A percentile compares a stretch with the other conserved stretches of the same genome.
Conservation (phyloP, 1,284 basidiomycete genomes). For the Microbotryomycetes sp. region DNA sequence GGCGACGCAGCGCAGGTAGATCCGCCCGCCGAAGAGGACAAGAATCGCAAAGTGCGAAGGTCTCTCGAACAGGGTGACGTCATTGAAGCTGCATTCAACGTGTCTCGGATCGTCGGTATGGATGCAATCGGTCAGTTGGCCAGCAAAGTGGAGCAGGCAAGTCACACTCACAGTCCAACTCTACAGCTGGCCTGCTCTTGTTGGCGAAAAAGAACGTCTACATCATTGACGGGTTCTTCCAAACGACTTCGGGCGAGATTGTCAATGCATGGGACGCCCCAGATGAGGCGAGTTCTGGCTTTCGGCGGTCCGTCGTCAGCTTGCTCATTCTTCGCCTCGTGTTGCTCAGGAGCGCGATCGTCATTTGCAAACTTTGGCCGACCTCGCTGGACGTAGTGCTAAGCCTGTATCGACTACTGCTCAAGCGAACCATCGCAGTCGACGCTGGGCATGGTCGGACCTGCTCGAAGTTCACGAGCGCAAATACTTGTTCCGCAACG, state of each 20-base stretch:
- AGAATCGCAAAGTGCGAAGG: conserved; percentile 49
- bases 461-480: conserved; percentile 70
- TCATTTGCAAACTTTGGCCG: conserved; percentile 54
- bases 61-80: conserved; percentile 76
- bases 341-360: conserved; percentile 9
- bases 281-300: conserved; percentile 50
- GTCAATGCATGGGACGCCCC: conserved; percentile 83
- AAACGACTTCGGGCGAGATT: conserved; percentile 77
- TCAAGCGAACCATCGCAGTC: conserved; percentile 4
- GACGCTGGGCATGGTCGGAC: conserved; percentile 68
- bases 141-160: no score
- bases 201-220: conserved; percentile 78
- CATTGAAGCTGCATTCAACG: conserved; percentile 81
- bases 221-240: conserved; percentile 86
- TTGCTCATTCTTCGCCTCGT: conserved; percentile 48
- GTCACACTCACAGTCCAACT: not conserved
- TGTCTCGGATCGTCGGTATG: conserved; percentile 75
- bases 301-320: conserved; percentile 54
- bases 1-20: conserved; percentile 29
- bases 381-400: conserved; percentile 61
- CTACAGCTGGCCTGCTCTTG: conserved; percentile 74
- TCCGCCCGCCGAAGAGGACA: conserved; percentile 54
- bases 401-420: conserved; percentile 65
- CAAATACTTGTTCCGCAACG: conserved; percentile 80
- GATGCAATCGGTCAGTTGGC: conserved; percentile 66